phyloP scores from a whole-genome alignment of 179 eudicot genomes.

The Carnegiea gigantea region DNA sequence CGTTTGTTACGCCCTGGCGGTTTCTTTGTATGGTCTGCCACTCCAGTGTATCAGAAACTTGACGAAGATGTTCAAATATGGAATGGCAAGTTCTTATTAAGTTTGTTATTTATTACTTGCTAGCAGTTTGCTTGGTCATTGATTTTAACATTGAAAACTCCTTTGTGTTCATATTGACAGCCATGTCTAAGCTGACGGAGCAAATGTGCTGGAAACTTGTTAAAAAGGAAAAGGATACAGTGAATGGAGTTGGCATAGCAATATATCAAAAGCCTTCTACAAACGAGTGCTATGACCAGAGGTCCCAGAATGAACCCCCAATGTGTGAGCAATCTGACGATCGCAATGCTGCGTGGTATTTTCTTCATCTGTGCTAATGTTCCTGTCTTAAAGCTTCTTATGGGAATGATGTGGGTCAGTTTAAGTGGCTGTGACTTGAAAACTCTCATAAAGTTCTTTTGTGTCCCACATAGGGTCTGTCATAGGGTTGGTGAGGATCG shows the following conservation, averaged over 20 bases:
- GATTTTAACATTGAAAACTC: conserved; percentile 12
- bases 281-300: conserved; percentile 76
- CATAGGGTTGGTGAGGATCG: too few relatives aligned
- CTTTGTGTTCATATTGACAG: conserved; percentile 40
- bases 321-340: conserved; percentile 78
- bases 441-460: not conserved
- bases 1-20: conserved; percentile 93
- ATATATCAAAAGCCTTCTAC: conserved; percentile 67
- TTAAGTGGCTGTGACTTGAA: not conserved
- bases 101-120: not conserved
- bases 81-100: conserved; percentile 52
- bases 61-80: conserved; percentile 76
- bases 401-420: not conserved
- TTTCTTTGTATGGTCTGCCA: conserved; percentile 91
- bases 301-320: conserved; percentile 67
- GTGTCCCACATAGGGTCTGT: not conserved
- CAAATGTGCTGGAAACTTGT: conserved; percentile 89
- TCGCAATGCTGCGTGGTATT: conserved; percentile 87
- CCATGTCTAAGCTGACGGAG: conserved; percentile 75
- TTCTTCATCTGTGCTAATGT: not conserved
- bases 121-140: conserved; percentile 12
- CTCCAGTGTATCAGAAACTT: conserved; percentile 70
- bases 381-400: not conserved
- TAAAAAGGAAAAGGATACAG: conserved; percentile 58
- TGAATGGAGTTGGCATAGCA: conserved; percentile 78